Conservation (phyloP, 2,329 filamentous ascomycete genomes). For the Talaromyces funiculosus region DNA sequence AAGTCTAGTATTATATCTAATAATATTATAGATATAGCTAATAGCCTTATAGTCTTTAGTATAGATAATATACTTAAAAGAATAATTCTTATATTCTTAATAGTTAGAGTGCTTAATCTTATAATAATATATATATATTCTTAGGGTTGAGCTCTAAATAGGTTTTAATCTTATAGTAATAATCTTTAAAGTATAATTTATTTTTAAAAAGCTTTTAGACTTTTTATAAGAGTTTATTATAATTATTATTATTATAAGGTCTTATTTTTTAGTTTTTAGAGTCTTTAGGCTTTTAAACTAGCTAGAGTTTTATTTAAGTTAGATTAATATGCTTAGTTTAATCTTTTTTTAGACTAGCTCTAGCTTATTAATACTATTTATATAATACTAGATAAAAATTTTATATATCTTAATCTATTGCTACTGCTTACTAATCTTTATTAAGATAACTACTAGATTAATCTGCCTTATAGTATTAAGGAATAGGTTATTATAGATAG, state of each 20-base stretch:
- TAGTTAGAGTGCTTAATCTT: not conserved
- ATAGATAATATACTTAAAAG: not conserved
- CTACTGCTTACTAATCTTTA: too few species aligned
- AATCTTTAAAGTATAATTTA: not conserved
- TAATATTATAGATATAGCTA: not conserved
- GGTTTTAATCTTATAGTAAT: not conserved
- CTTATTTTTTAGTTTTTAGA: not conserved
- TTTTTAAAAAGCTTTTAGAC: not conserved
- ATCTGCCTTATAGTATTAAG: too few species aligned
- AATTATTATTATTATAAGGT: not conserved
- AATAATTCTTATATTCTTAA: not conserved
- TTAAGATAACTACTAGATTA: too few species aligned
- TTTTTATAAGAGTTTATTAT: not conserved
- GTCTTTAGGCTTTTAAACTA: not conserved
- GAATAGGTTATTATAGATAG: too few species aligned
- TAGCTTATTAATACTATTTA: not conserved
- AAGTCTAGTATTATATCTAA: not conserved
- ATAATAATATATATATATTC: not conserved
- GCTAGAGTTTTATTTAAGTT: not conserved
- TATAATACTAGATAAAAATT: too few species aligned
- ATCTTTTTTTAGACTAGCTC: not conserved
- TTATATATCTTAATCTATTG: too few species aligned
- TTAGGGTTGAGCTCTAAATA: not conserved
- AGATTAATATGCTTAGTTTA: not conserved
- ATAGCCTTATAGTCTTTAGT: not conserved